Conservation (phyloP, 1,139 yeast species). For the Scheffersomyces segobiensis region DNA sequence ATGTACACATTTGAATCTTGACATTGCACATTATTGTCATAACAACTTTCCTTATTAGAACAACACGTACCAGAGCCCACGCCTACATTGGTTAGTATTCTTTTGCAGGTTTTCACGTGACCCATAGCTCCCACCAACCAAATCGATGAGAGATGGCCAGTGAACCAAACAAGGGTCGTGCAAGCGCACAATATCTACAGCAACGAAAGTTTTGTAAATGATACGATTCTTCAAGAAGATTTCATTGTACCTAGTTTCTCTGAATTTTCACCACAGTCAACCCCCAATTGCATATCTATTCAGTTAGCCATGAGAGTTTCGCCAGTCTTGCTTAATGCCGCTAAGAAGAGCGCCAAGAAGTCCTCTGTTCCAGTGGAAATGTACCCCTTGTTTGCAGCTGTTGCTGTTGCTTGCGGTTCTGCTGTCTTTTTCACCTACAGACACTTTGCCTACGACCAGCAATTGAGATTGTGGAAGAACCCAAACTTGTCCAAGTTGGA, state of each 20-base stretch:
- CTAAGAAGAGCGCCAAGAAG: slow-evolving; percentile 33
- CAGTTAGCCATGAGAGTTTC: slow-evolving; percentile 51
- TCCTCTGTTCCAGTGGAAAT: slow-evolving; percentile 66
- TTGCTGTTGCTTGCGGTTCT: slow-evolving; percentile 65
- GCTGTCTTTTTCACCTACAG: slow-evolving; percentile 71
- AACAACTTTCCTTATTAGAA: background rate
- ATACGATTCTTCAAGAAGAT: background rate
- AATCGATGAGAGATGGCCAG: background rate
- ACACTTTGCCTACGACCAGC: slow-evolving; percentile 65
- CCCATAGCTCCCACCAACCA: slow-evolving; percentile 10
- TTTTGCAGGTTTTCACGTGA: slow-evolving; percentile 5
- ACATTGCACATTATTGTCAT: no score
- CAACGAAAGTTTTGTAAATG: background rate
- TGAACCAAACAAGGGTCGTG: background rate
- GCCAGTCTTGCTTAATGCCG: slow-evolving; percentile 52
- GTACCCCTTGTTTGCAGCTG: slow-evolving; percentile 66
- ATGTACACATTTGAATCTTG: background rate
- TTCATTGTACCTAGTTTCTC: background rate
- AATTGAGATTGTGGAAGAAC: slow-evolving; percentile 71
- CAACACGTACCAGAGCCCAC: no score
- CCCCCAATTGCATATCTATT: background rate
- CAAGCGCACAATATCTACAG: background rate
- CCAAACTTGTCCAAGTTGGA: slow-evolving; percentile 59
- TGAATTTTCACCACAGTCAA: background rate
- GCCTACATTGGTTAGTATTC: background rate